Evolutionary conservation across 2,329 filamentous ascomycete genomes (phyloP), one percentile per base, ranked within the genome.

Genomic region (Epichloe baconii): DNA sequence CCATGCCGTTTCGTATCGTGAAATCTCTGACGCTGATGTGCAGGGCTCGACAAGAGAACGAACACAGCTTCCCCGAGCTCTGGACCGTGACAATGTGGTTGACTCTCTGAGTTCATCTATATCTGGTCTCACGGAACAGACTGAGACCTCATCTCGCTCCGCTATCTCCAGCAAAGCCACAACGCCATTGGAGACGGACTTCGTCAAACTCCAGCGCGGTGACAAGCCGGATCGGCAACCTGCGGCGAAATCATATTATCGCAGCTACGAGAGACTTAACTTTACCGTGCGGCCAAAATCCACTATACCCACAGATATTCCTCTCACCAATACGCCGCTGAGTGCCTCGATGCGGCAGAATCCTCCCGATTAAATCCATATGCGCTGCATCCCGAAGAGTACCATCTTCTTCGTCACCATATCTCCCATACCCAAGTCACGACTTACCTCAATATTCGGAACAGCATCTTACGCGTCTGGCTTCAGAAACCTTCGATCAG

Each of bases 361-460:
- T 85, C 87, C 8, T 96, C 88, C 41, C 78, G 93, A 52, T 74
- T 98, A 1, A 91, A 91, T 57, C 91, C 93, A 1, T 97, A 93
- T 66, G 83, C 86, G 11, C 71, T 98, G 40, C 89, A 97, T 66
- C 77, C 79, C 26, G 83, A 87, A 55, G 93, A 98, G 66, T 90
- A 96, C 63, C 72, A 77, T 53, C 75, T 95, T 53, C 71, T 98
- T 41, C 80, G 87, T 55, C 77, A 86, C 55, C 83, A 94, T 60
- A 81, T 98, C 58, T 95, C 85, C 62, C 83, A 88, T 60, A 77
- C 84, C 35, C 93, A 98, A 67, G 88, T 96, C 57, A 96, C 91
- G 3, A 87, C 88, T 12, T 98, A 98, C 68, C 74, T 98, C 50
- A 97, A 97, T 65, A 93, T 98, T 55, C 80, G 93, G 59, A 98